These are phyloP conservation scores for Boletus sensibilis DNA, from an alignment of 768 basidiomycete species.

Conservation along the genomic window DNA sequence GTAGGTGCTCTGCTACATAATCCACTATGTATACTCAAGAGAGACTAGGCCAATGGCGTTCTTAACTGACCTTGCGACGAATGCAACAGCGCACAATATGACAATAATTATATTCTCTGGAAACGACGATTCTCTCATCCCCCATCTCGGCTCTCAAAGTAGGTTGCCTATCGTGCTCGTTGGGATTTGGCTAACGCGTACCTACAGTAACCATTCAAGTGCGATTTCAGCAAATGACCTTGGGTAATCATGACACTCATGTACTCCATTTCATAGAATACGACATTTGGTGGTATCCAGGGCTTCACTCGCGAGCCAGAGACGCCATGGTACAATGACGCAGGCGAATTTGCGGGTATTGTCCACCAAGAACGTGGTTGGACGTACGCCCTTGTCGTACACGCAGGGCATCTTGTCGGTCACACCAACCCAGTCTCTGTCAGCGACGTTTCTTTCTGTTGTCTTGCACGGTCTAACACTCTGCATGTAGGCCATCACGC, in stretches of 20 bases:
- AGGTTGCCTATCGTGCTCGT: conserved; percentile 9
- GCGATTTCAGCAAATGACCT: conserved; percentile 6
- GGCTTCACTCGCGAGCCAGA: conserved; percentile 70
- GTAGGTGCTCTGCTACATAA: conserved; percentile 23
- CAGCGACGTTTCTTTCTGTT: conserved; percentile 27
- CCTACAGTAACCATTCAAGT: conserved; percentile 56
- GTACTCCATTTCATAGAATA: conserved; percentile 47
- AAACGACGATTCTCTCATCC: conserved; percentile 65
- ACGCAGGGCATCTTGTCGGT: conserved; percentile 43
- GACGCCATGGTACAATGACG: conserved; percentile 65
- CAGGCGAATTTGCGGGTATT: conserved; percentile 60
- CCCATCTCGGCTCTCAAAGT: conserved; percentile 67
- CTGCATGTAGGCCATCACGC: conserved; percentile 50
- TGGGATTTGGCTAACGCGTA: conserved; percentile 8
- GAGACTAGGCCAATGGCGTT: conserved; percentile 56
- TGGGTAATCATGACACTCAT: neutral
- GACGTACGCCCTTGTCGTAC: conserved; percentile 39
- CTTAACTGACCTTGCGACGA: conserved; percentile 63
- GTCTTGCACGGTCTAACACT: neutral
- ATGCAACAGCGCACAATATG: conserved; percentile 52
- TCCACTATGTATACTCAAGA: conserved; percentile 8
- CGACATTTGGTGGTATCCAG: conserved; percentile 74
- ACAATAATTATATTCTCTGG: conserved; percentile 62
- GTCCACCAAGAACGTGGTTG: conserved; percentile 73
- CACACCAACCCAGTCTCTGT: conserved; percentile 43